These are phyloP conservation scores for Hypoxylon sp. DNA, from an alignment of 2,329 filamentous ascomycete genomes.

Conservation along the genomic window DNA sequence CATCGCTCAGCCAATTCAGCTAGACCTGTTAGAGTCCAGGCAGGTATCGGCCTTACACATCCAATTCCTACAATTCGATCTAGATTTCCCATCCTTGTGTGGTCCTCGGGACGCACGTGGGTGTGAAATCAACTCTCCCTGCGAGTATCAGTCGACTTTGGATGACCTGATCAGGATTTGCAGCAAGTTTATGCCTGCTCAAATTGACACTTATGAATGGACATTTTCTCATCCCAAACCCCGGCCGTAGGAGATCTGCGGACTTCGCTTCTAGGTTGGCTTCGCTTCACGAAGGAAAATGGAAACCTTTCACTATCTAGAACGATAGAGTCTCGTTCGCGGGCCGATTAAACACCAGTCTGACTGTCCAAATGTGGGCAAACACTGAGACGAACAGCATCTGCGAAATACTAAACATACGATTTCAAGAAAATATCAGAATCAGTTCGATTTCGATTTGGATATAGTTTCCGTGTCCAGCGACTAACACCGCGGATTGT, in stretches of 20 bases:
- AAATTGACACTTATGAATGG: constrained; percentile 37
- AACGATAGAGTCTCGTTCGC: constrained; percentile 5
- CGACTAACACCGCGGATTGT: constrained; percentile 13
- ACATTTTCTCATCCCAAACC: constrained; percentile 22
- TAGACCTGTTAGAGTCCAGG: not conserved
- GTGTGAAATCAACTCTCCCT: constrained; percentile 20
- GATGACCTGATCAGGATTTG: constrained; percentile 24
- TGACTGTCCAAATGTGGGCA: constrained; percentile 10
- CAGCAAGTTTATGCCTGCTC: constrained; percentile 2
- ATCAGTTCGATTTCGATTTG: constrained; percentile 3
- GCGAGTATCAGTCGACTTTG: constrained; percentile 39
- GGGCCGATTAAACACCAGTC: constrained; percentile 27
- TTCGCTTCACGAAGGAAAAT: constrained; percentile 12
- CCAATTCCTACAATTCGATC: constrained; percentile 36
- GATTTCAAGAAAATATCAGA: constrained; percentile 10
- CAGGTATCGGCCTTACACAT: constrained; percentile 10
- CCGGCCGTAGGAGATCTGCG: constrained; percentile 42
- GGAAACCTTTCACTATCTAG: constrained; percentile 13
- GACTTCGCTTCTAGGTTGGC: constrained; percentile 26
- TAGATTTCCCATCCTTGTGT: constrained; percentile 30
- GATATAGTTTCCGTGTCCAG: constrained; percentile 6
- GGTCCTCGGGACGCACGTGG: constrained; percentile 22
- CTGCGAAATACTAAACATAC: constrained; percentile 25
- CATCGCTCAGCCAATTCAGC: constrained; percentile 2
- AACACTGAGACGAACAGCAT: constrained; percentile 6